These are phyloP conservation scores for Saccharomyces jurei DNA, from an alignment of 805 yeast genomes.

Conservation along the genomic window DNA sequence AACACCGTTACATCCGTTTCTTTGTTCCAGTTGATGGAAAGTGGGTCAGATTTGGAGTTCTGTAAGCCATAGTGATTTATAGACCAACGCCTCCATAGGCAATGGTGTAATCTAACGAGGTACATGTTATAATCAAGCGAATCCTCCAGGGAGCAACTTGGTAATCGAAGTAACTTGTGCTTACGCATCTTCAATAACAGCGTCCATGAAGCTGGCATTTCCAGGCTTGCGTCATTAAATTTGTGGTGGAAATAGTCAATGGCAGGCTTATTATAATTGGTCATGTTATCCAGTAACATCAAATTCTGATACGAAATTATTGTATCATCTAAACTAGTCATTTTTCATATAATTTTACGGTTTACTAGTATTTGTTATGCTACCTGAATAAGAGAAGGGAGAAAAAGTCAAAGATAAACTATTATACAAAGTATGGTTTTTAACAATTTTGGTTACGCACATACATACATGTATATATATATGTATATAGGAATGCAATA, in stretches of 20 bases:
- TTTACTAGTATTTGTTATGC: background rate
- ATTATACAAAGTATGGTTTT: background rate
- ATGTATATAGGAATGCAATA: background rate
- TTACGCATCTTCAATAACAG: slow-evolving; percentile 37
- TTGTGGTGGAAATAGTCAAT: slow-evolving; percentile 26
- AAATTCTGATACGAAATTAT: slow-evolving; percentile 24
- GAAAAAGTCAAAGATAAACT: background rate
- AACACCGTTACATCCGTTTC: slow-evolving; percentile 93
- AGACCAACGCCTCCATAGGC: slow-evolving; percentile 94
- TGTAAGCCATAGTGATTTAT: slow-evolving; percentile 56
- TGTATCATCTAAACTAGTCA: slow-evolving; percentile 28
- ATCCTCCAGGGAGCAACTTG: slow-evolving; percentile 31
- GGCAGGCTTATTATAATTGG: slow-evolving; percentile 24
- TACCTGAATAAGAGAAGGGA: background rate
- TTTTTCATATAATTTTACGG: background rate
- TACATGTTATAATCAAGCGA: slow-evolving; percentile 25
- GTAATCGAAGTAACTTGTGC: slow-evolving; percentile 14
- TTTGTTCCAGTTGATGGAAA: slow-evolving; percentile 85
- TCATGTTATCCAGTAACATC: slow-evolving; percentile 27
- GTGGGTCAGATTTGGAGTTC: slow-evolving; percentile 65
- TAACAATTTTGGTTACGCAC: background rate
- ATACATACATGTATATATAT: background rate
- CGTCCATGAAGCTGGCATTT: slow-evolving; percentile 28
- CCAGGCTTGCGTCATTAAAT: slow-evolving; percentile 7
- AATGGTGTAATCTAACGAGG: slow-evolving; percentile 56